These are phyloP conservation scores for Phellinidium pouzarii DNA, from an alignment of 1,284 basidiomycete genomes.

Conservation along the genomic window DNA sequence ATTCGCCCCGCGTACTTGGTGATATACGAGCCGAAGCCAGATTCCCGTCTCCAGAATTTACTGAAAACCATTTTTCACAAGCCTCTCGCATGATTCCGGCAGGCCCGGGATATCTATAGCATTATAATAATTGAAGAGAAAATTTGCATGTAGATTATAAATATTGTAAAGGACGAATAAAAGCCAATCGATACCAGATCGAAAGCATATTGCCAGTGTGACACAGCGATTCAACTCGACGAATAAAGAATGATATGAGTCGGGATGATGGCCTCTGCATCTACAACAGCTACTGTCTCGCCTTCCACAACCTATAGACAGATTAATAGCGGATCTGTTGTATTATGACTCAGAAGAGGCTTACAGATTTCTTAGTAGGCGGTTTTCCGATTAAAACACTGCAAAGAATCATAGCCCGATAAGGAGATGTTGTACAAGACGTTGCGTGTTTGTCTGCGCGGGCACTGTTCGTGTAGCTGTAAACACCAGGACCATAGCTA, in stretches of 20 bases:
- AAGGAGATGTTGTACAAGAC: constrained; percentile 55
- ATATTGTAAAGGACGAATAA: background rate
- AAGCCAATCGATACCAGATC: background rate
- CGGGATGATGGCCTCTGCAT: constrained; percentile 41
- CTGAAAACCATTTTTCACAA: constrained; percentile 31
- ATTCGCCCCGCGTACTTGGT: constrained; percentile 52
- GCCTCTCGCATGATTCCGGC: constrained; percentile 28
- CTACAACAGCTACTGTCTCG: constrained; percentile 38
- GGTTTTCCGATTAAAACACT: constrained; percentile 36
- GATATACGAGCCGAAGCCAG: constrained; percentile 38
- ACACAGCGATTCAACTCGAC: constrained; percentile 2
- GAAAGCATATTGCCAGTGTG: background rate
- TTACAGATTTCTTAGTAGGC: background rate
- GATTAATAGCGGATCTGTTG: no score
- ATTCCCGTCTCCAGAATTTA: constrained; percentile 25
- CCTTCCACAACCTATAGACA: constrained; percentile 29
- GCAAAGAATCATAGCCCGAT: constrained; percentile 54
- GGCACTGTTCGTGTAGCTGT: constrained; percentile 50
- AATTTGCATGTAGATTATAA: constrained; percentile 6
- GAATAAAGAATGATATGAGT: constrained; percentile 42
- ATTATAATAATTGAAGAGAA: constrained; percentile 17
- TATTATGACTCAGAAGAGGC: background rate
- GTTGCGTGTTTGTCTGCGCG: constrained; percentile 50
- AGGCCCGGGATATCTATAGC: background rate
- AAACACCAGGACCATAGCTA: constrained; percentile 54